A percentile compares a stretch with the other conserved stretches of the same genome.
Evolutionary conservation across 345 rosid species (phyloP).

Genomic region (Firmiana major): DNA sequence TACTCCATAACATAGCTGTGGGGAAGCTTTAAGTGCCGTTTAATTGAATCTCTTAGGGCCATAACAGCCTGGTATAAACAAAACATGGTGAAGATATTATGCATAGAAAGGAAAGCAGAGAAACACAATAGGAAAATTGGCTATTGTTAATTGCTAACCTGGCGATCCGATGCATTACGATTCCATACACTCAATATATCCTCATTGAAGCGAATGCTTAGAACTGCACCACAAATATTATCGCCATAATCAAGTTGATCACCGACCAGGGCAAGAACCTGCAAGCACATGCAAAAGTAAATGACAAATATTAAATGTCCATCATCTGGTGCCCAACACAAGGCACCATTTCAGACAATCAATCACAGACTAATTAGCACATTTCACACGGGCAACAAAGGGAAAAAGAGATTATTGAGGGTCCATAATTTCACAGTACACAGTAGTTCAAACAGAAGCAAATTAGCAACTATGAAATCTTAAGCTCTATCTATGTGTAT

Average conservation of each 20-base stretch:
- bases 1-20: slow-evolving; percentile 92
- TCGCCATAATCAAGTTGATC: slow-evolving; percentile 83
- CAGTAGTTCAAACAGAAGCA: not conserved
- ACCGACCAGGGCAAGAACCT: slow-evolving; percentile 92
- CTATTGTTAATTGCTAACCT: slow-evolving; percentile 37
- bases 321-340: not conserved
- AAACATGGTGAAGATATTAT: not conserved
- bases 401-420: not conserved
- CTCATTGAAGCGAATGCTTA: slow-evolving; percentile 88
- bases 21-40: slow-evolving; percentile 86
- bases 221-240: slow-evolving; percentile 86
- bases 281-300: slow-evolving; percentile 16
- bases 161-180: slow-evolving; percentile 86
- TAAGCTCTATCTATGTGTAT: not conserved
- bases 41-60: slow-evolving; percentile 78
- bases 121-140: not conserved
- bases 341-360: not conserved
- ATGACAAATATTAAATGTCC: not conserved
- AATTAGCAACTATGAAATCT: not conserved
- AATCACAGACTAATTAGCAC: not conserved
- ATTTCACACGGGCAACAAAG: not conserved
- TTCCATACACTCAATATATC: slow-evolving; percentile 93
- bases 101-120: not conserved
- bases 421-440: not conserved
- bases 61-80: slow-evolving; percentile 66